These are phyloP conservation scores for Ophiocytium majus DNA, from an alignment of 352 stramenopile genomes.

Conservation along the genomic window DNA sequence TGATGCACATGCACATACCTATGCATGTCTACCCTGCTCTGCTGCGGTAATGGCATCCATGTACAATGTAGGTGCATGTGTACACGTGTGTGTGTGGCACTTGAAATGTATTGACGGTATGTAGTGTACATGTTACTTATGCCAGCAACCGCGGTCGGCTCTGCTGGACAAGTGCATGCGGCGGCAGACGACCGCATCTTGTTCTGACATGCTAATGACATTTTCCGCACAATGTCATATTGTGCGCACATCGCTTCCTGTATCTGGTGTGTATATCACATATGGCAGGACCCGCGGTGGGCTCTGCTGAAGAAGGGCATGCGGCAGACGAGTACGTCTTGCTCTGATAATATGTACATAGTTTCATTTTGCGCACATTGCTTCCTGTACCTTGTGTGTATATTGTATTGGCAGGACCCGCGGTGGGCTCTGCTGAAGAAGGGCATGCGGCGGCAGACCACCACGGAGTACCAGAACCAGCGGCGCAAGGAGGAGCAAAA, in stretches of 20 bases:
- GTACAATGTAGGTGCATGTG: too few species aligned
- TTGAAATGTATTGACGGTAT: too few species aligned
- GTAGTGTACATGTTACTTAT: too few species aligned
- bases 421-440: conserved; percentile 56
- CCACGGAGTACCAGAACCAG: conserved; percentile 60
- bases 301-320: not conserved
- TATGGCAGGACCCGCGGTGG: conserved; percentile 48
- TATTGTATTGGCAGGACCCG: conserved; percentile 46
- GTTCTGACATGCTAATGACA: too few species aligned
- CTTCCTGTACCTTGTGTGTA: not conserved
- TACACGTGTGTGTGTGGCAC: too few species aligned
- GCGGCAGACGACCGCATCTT: not conserved
- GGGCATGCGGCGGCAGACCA: conserved; percentile 46
- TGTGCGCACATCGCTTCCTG: conserved; percentile 1
- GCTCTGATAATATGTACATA: not conserved
- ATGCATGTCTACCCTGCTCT: too few species aligned
- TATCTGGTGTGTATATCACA: too few species aligned
- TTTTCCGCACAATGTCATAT: conserved; percentile 13
- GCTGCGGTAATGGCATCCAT: too few species aligned
- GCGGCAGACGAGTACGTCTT: not conserved
- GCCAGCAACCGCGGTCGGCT: too few species aligned
- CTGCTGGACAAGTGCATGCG: not conserved
- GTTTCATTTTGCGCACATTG: conserved; percentile 15
- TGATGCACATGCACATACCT: too few species aligned
- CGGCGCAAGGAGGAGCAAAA: conserved; percentile 58